Evolutionary conservation across 2,329 filamentous ascomycete genomes (phyloP).

Genomic region (Colletotrichum tanaceti): DNA sequence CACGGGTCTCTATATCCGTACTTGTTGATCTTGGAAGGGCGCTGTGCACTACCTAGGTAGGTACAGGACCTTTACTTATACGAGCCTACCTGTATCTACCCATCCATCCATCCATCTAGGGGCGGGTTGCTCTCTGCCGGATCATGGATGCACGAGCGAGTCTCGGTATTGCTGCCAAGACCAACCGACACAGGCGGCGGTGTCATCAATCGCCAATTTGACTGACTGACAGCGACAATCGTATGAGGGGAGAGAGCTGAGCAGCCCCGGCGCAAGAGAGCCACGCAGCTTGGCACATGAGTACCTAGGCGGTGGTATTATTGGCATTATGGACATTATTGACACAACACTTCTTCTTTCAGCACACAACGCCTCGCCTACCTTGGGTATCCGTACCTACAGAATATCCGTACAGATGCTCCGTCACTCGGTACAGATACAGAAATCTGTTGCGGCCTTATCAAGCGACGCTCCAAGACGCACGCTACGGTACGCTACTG

Average conservation of each 20-base stretch:
- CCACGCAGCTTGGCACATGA: slow-evolving; percentile 12
- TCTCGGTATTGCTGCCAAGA: slow-evolving; percentile 28
- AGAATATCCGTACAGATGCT: no score
- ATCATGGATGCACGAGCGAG: neutral
- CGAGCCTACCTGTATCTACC: no score
- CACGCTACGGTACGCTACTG: neutral
- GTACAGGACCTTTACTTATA: no score
- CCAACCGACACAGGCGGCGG: slow-evolving; percentile 26
- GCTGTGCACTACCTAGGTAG: neutral
- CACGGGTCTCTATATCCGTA: no score
- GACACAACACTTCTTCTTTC: neutral
- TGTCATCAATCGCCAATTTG: neutral
- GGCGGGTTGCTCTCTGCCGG: neutral
- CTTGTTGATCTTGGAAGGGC: neutral
- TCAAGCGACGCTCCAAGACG: slow-evolving; percentile 7
- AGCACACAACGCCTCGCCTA: neutral
- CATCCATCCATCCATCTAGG: neutral
- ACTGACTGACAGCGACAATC: no score
- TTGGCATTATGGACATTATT: slow-evolving; percentile 26
- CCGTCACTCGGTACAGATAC: no score
- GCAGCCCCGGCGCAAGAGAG: slow-evolving; percentile 1
- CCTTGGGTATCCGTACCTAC: no score
- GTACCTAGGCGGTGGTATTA: slow-evolving; percentile 23
- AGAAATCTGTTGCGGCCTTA: neutral
- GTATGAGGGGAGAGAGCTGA: neutral